These are phyloP conservation scores for Saccharata proteae DNA, from an alignment of 2,329 filamentous ascomycete species.

Conservation along the genomic window DNA sequence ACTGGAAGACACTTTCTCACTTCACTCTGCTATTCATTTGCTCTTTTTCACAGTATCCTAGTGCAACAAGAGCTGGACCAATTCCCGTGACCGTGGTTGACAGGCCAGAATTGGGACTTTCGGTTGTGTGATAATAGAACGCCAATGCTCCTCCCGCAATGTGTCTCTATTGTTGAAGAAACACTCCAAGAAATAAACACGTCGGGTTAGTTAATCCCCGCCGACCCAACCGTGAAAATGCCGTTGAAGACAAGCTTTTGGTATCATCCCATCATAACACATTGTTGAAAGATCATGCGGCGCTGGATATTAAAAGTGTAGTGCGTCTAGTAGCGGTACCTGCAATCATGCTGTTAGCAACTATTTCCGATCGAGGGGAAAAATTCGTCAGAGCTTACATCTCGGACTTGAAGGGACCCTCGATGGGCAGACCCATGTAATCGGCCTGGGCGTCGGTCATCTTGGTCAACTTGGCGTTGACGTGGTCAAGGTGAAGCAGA, in stretches of 20 bases:
- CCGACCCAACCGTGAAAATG: constrained; percentile 31
- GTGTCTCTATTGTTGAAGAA: too few relatives aligned
- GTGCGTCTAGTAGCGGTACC: constrained; percentile 23
- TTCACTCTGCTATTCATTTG: too few relatives aligned
- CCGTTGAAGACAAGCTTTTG: constrained; percentile 51
- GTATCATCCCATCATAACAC: constrained; percentile 48
- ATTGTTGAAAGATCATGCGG: constrained; percentile 36
- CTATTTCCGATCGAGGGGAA: constrained; percentile 14
- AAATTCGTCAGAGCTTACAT: constrained; percentile 64
- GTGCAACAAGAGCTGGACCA: too few relatives aligned
- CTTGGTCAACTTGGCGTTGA: constrained; percentile 86
- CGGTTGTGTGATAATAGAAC: too few relatives aligned
- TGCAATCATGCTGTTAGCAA: constrained; percentile 26
- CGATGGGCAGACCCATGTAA: constrained; percentile 74
- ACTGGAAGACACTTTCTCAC: too few relatives aligned
- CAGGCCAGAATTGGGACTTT: too few relatives aligned
- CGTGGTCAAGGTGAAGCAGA: constrained; percentile 80
- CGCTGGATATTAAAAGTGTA: constrained; percentile 14
- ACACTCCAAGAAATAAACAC: too few relatives aligned
- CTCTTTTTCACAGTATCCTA: too few relatives aligned
- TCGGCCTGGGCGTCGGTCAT: constrained; percentile 81
- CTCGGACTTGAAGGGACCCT: constrained; percentile 94
- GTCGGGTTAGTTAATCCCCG: too few relatives aligned
- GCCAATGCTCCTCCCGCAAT: too few relatives aligned
- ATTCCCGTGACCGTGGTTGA: too few relatives aligned